phyloP scores from a whole-genome alignment of 305 asterid species.

The Fraxinus ornus region DNA sequence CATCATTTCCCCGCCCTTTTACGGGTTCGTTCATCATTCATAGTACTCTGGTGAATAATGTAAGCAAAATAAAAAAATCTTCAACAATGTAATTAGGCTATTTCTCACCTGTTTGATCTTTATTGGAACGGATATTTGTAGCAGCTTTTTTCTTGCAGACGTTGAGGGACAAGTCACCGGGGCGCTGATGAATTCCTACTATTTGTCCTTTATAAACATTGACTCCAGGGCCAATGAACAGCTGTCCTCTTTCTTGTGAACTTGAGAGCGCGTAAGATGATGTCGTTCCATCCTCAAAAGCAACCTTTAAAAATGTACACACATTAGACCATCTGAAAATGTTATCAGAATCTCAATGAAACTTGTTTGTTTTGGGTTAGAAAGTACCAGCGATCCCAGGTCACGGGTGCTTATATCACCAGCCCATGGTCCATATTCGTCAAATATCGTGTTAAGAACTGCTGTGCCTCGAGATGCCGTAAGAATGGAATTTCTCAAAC shows the following conservation, averaged over 20 bases:
- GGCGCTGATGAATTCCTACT: constrained; percentile 94
- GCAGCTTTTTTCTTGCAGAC: constrained; percentile 99
- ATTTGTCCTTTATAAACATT: constrained; percentile 96
- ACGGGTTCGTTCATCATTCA: neutral
- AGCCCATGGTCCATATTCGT: constrained; percentile 92
- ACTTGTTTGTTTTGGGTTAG: constrained; percentile 10
- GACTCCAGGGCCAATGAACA: constrained; percentile 81
- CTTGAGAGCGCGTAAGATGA: constrained; percentile 91
- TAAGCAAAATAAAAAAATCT: constrained; percentile 3
- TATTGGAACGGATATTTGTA: constrained; percentile 90
- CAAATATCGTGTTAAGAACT: constrained; percentile 88
- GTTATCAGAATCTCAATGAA: neutral
- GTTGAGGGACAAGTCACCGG: constrained; percentile 88
- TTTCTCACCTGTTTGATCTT: constrained; percentile 78
- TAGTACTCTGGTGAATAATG: neutral
- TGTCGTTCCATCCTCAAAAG: constrained; percentile 88
- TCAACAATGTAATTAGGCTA: neutral
- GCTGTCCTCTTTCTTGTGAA: constrained; percentile 93
- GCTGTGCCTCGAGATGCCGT: constrained; percentile 98
- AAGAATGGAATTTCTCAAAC: constrained; percentile 81
- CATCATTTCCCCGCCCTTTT: neutral
- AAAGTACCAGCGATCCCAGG: constrained; percentile 86
- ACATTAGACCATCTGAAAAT: neutral
- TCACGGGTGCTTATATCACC: constrained; percentile 96
- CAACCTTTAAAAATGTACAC: constrained; percentile 48